phyloP scores from a whole-genome alignment of 106 monocot genomes.

The Dendrobium catenatum region DNA sequence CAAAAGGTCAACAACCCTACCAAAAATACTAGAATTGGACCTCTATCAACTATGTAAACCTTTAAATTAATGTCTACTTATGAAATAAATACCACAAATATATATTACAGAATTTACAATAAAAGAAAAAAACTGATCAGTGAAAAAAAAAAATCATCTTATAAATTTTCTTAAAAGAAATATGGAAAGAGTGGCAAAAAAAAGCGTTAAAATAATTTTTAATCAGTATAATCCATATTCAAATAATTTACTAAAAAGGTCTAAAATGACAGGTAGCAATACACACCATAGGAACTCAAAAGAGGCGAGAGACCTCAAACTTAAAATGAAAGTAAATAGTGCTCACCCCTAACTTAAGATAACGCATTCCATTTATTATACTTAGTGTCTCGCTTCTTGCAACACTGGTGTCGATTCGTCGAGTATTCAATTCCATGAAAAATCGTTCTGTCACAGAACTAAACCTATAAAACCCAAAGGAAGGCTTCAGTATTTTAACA shows the following conservation, averaged over 20 bases:
- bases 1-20: not conserved
- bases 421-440: slow-evolving; percentile 94
- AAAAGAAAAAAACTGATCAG: not conserved
- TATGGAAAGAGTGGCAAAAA: not conserved
- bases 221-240: not conserved
- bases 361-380: slow-evolving; percentile 99
- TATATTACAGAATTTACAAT: not conserved
- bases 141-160: not conserved
- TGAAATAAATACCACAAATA: slow-evolving; percentile 5
- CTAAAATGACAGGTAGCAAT: not conserved
- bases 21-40: not conserved
- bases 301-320: not conserved
- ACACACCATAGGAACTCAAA: not conserved
- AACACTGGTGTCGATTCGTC: slow-evolving; percentile 74
- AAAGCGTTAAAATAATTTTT: not conserved
- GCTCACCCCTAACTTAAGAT: slow-evolving; percentile 96
- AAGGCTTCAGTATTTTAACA: not conserved
- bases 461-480: slow-evolving; percentile 55
- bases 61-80: not conserved
- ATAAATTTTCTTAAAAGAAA: not conserved
- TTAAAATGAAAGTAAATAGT: slow-evolving; percentile 4
- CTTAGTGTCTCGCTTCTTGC: slow-evolving; percentile 94
- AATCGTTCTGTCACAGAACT: slow-evolving; percentile 96
- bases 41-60: too few species aligned
- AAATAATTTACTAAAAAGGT: not conserved